phyloP scores from a whole-genome alignment of 192 early-diverging fungal species.

The Chytriomyces sp. region DNA sequence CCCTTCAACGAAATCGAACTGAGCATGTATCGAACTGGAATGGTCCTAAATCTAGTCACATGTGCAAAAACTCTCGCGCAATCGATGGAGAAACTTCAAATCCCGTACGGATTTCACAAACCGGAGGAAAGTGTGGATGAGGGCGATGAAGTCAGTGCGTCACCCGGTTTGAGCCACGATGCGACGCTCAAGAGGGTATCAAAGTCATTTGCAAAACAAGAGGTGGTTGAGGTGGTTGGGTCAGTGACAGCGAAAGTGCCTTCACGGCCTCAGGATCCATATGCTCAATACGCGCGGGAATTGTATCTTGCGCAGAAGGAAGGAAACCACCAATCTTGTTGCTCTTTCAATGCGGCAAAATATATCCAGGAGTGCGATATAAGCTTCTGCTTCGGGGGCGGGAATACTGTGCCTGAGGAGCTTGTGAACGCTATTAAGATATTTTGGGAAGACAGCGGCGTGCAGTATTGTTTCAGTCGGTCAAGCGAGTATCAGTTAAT shows the following conservation, averaged over 20 bases:
- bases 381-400: too few relatives aligned
- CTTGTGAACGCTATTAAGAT: constrained; percentile 76
- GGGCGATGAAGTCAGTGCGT: too few relatives aligned
- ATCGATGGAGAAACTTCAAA: constrained; percentile 25
- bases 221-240: background rate
- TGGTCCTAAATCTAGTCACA: constrained; percentile 33
- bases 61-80: constrained; percentile 27
- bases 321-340: background rate
- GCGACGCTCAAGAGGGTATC: too few relatives aligned
- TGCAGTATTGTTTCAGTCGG: constrained; percentile 78
- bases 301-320: background rate
- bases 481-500: constrained; percentile 93
- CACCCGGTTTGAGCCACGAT: too few relatives aligned
- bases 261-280: too few relatives aligned
- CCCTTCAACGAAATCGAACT: constrained; percentile 31
- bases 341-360: background rate
- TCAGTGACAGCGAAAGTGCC: background rate
- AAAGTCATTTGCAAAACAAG: background rate
- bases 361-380: too few relatives aligned
- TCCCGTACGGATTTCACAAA: constrained; percentile 1
- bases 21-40: constrained; percentile 25
- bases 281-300: too few relatives aligned
- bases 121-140: constrained; percentile 56
- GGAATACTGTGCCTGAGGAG: constrained; percentile 24
- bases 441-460: constrained; percentile 83